Evolutionary conservation across 73 alveolate genomes (phyloP), one percentile per base, ranked within the genome.

Genomic region (Uronychia binucleata): DNA sequence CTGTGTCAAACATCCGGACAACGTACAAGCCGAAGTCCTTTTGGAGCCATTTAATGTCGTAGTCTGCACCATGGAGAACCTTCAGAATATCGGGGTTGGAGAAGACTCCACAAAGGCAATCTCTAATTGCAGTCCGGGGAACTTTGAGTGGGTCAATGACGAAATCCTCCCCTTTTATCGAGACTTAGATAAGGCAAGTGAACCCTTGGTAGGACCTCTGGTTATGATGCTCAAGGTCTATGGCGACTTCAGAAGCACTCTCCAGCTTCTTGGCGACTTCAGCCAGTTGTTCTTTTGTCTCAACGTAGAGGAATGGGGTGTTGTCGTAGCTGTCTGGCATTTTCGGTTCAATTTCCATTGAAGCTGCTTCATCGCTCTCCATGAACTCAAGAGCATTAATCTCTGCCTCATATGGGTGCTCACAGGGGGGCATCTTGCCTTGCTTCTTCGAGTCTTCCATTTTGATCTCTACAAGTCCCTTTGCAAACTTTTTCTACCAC

Each of bases 1-100:
- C 98, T 0, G 99, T 97, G 91, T 97, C 99, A 80, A 97, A 97
- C 98, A 97, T 87, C 90, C 95, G 95, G 82, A 95, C 98, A 13
- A 97, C 92, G 90, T 97, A 97, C 13, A 97, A 90, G 26, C 98
- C 97, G 85, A 97, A 94, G 88, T 97, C 99, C 78, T 96, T 94
- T 85, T 97, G 97, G 59, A 97, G 92, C 99, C 99, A 97, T 79
- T 90, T 84, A 33, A 97, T 95, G 59, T 97, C 99, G 75, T 82
- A 88, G 81, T 94, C 97, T 0, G 98, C 96, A 25, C 99, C 99
- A 82, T 97, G 99, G 30, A 97, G 94, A 27, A 97, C 97, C 88
- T 97, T 97, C 80, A 92, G 86, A 30, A 95, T 96, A 19, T 91
- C 74, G 0, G 96, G 96, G 76, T 96, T 78, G 26, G 92, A 83